phyloP scores from a whole-genome alignment of 768 basidiomycete species.

The Russula compacta region DNA sequence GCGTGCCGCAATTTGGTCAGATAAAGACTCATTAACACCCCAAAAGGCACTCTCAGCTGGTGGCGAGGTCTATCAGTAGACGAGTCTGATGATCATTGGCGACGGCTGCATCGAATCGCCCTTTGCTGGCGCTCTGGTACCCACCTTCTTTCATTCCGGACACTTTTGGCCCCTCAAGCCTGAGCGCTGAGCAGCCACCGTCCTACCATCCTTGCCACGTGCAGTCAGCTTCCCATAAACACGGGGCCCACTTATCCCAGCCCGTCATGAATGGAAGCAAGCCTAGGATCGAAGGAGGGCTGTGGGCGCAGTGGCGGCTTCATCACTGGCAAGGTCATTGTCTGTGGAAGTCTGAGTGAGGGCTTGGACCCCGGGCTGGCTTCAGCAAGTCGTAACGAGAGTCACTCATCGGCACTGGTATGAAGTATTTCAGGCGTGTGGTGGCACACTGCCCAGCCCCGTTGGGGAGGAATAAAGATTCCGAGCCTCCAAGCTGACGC shows the following conservation, averaged over 20 bases:
- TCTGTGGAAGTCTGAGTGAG: neutral
- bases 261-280: neutral
- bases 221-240: neutral
- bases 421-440: neutral
- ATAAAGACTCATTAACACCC: neutral
- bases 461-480: neutral
- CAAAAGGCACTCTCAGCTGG: neutral
- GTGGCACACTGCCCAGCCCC: neutral
- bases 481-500: constrained; percentile 2
- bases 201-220: neutral
- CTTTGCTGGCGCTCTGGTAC: neutral
- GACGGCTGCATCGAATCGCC: neutral
- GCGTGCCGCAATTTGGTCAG: neutral
- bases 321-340: no score
- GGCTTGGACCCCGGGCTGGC: neutral
- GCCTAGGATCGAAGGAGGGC: neutral
- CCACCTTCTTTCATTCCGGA: constrained; percentile 9
- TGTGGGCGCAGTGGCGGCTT: neutral
- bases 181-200: neutral
- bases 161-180: neutral
- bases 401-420: neutral
- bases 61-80: neutral
- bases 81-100: neutral
- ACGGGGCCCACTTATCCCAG: neutral
- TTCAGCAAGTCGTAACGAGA: neutral